phyloP scores from a whole-genome alignment of 2,329 filamentous ascomycete genomes.

The Penicillium palitans region DNA sequence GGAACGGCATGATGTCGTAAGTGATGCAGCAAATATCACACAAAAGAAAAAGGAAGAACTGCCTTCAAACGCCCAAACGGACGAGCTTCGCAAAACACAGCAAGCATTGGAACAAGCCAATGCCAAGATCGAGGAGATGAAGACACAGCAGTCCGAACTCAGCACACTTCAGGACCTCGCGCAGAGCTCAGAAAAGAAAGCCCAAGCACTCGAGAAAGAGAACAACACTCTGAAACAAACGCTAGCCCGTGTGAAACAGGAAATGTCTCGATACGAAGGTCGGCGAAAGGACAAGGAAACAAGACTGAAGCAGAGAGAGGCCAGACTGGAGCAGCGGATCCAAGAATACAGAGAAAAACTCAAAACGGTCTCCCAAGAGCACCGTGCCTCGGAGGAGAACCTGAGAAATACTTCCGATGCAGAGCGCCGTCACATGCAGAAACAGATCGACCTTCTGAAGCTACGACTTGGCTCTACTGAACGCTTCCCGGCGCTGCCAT shows the following conservation, averaged over 20 bases:
- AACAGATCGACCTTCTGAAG: conserved; percentile 41
- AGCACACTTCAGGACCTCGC: conserved; percentile 37
- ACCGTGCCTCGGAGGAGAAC: conserved; percentile 38
- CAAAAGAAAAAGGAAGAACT: conserved; percentile 24
- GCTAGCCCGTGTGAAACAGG: conserved; percentile 43
- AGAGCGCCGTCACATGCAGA: conserved; percentile 42
- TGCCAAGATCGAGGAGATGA: conserved; percentile 37
- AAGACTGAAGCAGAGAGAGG: conserved; percentile 43
- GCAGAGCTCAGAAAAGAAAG: conserved; percentile 44
- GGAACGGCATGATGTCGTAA: conserved; percentile 43
- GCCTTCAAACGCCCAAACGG: conserved; percentile 19
- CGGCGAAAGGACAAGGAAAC: conserved; percentile 46
- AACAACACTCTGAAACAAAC: conserved; percentile 44
- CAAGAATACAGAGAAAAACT: conserved; percentile 45
- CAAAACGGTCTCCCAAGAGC: conserved; percentile 36
- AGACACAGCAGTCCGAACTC: conserved; percentile 35
- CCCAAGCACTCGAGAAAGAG: conserved; percentile 42
- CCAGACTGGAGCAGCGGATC: conserved; percentile 41
- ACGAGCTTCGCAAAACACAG: conserved; percentile 36
- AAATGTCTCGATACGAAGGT: conserved; percentile 45
- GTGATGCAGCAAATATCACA: conserved; percentile 22
- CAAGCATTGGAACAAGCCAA: conserved; percentile 39
- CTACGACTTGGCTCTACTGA: conserved; percentile 33
- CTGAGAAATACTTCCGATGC: conserved; percentile 37
- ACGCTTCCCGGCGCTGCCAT: conserved; percentile 24